Conservation (phyloP, 768 basidiomycete species). For the Porphyrellus cyaneotinctus region DNA sequence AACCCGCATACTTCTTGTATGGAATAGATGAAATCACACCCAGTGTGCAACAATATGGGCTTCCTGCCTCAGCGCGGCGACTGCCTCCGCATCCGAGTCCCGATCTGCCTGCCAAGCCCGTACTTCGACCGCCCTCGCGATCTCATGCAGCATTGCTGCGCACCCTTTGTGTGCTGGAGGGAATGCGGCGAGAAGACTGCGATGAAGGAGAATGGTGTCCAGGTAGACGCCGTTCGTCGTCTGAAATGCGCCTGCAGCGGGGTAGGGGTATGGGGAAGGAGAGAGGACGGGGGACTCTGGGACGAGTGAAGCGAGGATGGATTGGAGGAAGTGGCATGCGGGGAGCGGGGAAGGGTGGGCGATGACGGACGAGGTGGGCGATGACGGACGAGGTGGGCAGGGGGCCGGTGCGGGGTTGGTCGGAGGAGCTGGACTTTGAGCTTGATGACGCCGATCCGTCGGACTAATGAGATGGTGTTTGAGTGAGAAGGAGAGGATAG, state of each 20-base stretch:
- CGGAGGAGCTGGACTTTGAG: constrained; percentile 40
- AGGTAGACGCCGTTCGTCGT: constrained; percentile 75
- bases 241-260: constrained; percentile 29
- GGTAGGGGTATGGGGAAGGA: constrained; percentile 31
- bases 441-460: constrained; percentile 44
- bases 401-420: constrained; percentile 12
- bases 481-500: neutral
- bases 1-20: constrained; percentile 6
- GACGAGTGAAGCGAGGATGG: constrained; percentile 54
- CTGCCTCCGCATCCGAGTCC: constrained; percentile 68
- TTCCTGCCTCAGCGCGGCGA: constrained; percentile 64
- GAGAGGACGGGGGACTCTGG: constrained; percentile 34
- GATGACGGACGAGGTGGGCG: constrained; percentile 16
- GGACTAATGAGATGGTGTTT: constrained; percentile 31
- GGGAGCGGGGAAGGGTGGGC: constrained; percentile 21
- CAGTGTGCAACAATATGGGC: constrained; percentile 49
- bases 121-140: constrained; percentile 59
- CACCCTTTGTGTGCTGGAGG: constrained; percentile 63
- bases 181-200: constrained; percentile 59
- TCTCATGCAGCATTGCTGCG: constrained; percentile 58
- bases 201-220: constrained; percentile 75
- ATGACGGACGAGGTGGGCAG: constrained; percentile 14
- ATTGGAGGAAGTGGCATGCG: constrained; percentile 62
- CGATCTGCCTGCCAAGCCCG: constrained; percentile 69
- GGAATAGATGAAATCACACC: constrained; percentile 9